phyloP scores from a whole-genome alignment of 176 grass and related monocot species.

The Rhynchospora breviuscula region DNA sequence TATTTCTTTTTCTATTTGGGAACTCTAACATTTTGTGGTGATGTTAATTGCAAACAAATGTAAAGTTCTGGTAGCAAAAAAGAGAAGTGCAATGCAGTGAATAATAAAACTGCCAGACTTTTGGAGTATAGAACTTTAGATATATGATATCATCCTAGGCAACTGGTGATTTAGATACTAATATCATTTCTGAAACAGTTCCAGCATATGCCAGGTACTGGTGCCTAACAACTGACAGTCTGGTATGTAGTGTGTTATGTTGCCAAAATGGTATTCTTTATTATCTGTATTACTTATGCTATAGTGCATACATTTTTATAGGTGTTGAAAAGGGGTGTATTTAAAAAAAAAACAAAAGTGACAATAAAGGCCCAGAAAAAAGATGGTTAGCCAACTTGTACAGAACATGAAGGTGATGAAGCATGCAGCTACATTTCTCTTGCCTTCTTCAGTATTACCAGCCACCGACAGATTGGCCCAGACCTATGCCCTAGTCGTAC shows the following conservation, averaged over 20 bases:
- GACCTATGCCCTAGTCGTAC: conserved; percentile 58
- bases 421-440: conserved; percentile 59
- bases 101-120: not conserved
- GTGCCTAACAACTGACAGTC: not conserved
- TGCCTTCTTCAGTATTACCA: conserved; percentile 36
- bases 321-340: not conserved
- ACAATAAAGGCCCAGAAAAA: not conserved
- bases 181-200: not conserved
- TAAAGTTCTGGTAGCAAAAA: not conserved
- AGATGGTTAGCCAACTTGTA: conserved; percentile 32
- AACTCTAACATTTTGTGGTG: not conserved
- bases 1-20: too few species aligned
- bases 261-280: not conserved
- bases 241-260: not conserved
- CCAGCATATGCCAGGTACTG: conserved; percentile 3
- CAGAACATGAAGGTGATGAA: conserved; percentile 45
- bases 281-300: not conserved
- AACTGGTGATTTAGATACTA: not conserved
- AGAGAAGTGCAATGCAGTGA: not conserved
- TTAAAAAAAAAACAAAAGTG: not conserved
- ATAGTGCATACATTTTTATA: not conserved
- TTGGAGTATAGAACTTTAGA: not conserved
- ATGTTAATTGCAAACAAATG: not conserved
- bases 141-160: not conserved
- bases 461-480: conserved; percentile 19